Conservation (phyloP, 2,329 filamentous ascomycete species). For the Chrysoporthe deuterocubensis region DNA sequence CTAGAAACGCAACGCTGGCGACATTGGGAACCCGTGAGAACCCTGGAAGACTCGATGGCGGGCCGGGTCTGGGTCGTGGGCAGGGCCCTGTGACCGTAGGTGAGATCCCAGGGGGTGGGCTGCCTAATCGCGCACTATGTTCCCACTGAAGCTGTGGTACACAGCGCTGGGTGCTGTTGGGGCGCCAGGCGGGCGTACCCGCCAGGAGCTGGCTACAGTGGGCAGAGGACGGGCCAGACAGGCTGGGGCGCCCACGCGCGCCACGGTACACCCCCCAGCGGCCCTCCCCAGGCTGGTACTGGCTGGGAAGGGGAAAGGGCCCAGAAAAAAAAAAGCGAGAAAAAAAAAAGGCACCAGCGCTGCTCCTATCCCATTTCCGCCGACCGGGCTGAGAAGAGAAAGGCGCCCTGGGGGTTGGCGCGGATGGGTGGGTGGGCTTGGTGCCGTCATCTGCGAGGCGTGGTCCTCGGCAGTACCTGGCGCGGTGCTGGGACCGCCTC, state of each 20-base stretch:
- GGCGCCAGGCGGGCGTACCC: constrained; percentile 19
- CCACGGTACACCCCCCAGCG: background rate
- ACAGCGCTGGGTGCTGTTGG: constrained; percentile 2
- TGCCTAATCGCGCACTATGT: constrained; percentile 18
- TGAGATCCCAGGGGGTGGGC: constrained; percentile 14
- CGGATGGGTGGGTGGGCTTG: too few relatives aligned
- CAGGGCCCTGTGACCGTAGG: constrained; percentile 15
- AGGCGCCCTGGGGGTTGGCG: background rate
- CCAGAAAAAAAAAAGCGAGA: background rate
- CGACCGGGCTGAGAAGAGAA: background rate
- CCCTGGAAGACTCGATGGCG: constrained; percentile 1
- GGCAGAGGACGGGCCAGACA: background rate
- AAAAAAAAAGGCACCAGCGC: constrained; percentile 1
- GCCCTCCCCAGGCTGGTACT: background rate
- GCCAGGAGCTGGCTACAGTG: constrained; percentile 13
- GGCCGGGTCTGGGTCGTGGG: constrained; percentile 11
- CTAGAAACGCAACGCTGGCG: constrained; percentile 22
- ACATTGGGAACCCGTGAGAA: background rate
- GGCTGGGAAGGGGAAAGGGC: background rate
- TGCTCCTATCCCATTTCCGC: constrained; percentile 5
- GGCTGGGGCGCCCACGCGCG: background rate
- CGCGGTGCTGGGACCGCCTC: background rate
- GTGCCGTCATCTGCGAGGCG: constrained; percentile 23
- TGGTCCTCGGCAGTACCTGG: constrained; percentile 23
- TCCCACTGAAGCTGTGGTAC: background rate